Evolutionary conservation across 768 basidiomycete species (phyloP).

Genomic region (Tephrocybe sp.): DNA sequence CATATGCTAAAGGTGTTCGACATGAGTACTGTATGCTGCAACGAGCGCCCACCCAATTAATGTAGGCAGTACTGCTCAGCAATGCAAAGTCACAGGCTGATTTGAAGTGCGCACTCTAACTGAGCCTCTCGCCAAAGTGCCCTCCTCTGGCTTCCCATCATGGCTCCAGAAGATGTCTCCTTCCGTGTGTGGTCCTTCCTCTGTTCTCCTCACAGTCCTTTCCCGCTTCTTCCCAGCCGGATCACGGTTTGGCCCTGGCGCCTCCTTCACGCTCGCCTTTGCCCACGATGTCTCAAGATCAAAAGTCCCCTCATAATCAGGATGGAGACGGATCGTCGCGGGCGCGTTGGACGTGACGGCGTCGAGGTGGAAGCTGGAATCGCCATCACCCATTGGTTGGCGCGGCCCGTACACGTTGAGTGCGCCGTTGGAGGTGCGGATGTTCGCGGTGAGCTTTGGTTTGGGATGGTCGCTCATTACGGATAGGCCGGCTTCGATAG

Average conservation of each 20-base stretch:
- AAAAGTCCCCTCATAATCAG: constrained; percentile 3
- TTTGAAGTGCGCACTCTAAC: not conserved
- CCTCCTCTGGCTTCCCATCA: constrained; percentile 1
- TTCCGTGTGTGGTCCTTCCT: not conserved
- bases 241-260: not conserved
- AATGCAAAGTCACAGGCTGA: not conserved
- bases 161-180: constrained; percentile 1
- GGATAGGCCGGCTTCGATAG: not conserved
- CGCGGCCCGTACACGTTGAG: not conserved
- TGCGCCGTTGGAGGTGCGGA: not conserved
- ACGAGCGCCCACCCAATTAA: too few relatives aligned
- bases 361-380: constrained; percentile 4
- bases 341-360: constrained; percentile 1
- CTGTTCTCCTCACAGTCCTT: not conserved
- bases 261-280: not conserved
- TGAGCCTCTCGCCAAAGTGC: not conserved
- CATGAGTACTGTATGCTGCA: too few relatives aligned
- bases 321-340: not conserved
- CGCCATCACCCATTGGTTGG: not conserved
- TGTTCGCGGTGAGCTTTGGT: not conserved
- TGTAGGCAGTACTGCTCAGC: not conserved
- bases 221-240: not conserved
- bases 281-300: not conserved
- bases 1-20: too few relatives aligned
- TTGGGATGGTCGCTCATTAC: constrained; percentile 2